Base-by-base conservation (phyloP, 2,329 filamentous ascomycete genomes). In the Neofusicoccum umdonicola region DNA sequence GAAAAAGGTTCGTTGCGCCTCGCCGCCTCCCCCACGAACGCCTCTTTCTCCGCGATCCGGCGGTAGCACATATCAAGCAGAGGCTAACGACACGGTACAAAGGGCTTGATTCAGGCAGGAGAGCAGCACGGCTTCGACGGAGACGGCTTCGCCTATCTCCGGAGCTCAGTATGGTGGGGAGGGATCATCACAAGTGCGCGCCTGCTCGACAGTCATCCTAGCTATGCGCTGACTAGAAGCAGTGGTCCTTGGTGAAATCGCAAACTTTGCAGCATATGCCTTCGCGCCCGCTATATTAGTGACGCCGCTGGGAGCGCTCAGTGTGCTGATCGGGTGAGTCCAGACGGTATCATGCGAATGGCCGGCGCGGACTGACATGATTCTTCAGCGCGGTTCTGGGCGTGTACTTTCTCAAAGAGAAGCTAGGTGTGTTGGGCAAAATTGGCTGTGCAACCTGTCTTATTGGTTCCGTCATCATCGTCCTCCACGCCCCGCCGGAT, bases 201-300 rank as follows among this genome's bases (percentile, higher is more conserved):
- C 67, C 63, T 17, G 35, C 44, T 22, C 27, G n/a, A 6, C 22
- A 17, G 54, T 7, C 42, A 3, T 15, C n/a, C 11, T 9, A 44
- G 39, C 19, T 35, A n/a, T 42, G 27, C 37, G 45, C 73, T 76
- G 64, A 69, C 65, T 48, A 57, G 66, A 58, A 62, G 63, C 72
- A 96, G 92, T 99, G 87, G 90, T 93, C 66, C 80, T 96, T 50
- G 95, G 95, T 74, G 95, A 99, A 80, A 83, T 97, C 65, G 96
- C 93, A 80, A 99, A 99, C 79, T 99, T 99, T 76, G 93, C 93
- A 58, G 95, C 95, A 67, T 99, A 99, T 77, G 95, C 95, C 7
- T 99, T 98, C 79, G 95, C 95, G 69, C 95, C 95, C 45, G 96
- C 95, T n/a, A 99, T 99, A 78, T 85, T 99, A 62, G 95, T 99